Conservation (phyloP, 2,329 filamentous ascomycete species). For the Rhynchosporium graminicola region DNA sequence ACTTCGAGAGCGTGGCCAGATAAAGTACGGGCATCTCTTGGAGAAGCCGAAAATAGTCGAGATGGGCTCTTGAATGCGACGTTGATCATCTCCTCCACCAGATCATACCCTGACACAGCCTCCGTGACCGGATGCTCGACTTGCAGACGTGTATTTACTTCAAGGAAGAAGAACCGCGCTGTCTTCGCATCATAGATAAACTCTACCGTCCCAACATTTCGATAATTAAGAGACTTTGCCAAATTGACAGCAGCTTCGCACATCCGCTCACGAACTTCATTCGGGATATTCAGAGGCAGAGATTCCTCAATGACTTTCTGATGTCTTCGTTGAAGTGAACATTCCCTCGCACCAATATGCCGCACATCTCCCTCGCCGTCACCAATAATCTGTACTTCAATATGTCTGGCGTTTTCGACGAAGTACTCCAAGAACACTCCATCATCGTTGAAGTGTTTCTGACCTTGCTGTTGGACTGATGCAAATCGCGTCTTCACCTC, state of each 20-base stretch:
- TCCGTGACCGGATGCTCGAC: slow-evolving; percentile 18
- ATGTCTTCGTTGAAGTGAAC: slow-evolving; percentile 50
- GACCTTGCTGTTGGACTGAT: slow-evolving; percentile 10
- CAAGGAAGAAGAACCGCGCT: slow-evolving; percentile 13
- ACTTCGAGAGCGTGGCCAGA: slow-evolving; percentile 15
- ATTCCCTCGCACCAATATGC: slow-evolving; percentile 48
- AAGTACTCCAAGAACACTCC: slow-evolving; percentile 48
- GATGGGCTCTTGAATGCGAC: slow-evolving; percentile 8
- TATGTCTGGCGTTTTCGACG: slow-evolving; percentile 45
- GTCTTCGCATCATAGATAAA: slow-evolving; percentile 17
- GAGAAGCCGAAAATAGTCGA: neutral
- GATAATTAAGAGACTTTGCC: slow-evolving; percentile 4
- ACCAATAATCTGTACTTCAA: slow-evolving; percentile 52
- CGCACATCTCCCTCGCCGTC: slow-evolving; percentile 45
- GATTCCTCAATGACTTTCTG: slow-evolving; percentile 54
- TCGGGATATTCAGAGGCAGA: slow-evolving; percentile 31
- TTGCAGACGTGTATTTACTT: slow-evolving; percentile 18
- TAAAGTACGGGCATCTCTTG: neutral
- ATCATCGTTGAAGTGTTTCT: slow-evolving; percentile 16
- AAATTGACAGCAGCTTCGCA: slow-evolving; percentile 14
- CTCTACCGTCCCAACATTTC: slow-evolving; percentile 18
- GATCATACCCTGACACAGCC: slow-evolving; percentile 9
- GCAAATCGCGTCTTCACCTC: slow-evolving; percentile 54
- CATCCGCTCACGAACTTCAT: slow-evolving; percentile 1
- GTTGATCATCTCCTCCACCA: slow-evolving; percentile 16